phyloP scores from a whole-genome alignment of 1,139 yeast genomes.

The Lodderomyces jiufengensis region DNA sequence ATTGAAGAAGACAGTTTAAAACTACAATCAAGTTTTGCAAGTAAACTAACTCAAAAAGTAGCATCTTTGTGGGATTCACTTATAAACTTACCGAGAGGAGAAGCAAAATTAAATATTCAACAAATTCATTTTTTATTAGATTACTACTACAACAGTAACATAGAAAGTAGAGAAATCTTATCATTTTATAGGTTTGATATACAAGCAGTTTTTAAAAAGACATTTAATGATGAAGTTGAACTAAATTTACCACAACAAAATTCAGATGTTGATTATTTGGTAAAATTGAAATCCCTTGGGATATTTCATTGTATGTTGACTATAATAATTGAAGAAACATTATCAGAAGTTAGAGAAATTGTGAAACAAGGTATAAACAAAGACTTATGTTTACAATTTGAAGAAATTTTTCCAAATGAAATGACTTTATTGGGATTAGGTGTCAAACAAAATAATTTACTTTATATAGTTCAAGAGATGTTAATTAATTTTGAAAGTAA shows the following conservation, averaged over 20 bases:
- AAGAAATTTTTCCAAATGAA: conserved; percentile 26
- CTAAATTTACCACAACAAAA: conserved; percentile 11
- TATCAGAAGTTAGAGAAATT: conserved; percentile 22
- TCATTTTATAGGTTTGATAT: conserved; percentile 28
- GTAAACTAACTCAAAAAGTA: conserved; percentile 6
- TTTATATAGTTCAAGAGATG: conserved; percentile 18
- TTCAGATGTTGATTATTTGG: conserved; percentile 4
- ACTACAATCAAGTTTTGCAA: conserved; percentile 1
- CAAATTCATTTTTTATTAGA: conserved; percentile 35
- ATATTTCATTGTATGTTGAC: conserved; percentile 30
- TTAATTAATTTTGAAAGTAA: conserved; percentile 6
- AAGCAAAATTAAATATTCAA: conserved; percentile 20
- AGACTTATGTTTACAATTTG: conserved; percentile 17
- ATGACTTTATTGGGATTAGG: conserved; percentile 18
- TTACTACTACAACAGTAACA: conserved; percentile 24
- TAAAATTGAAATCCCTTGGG: conserved; percentile 19
- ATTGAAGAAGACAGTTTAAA: background rate
- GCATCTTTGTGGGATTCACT: conserved; percentile 30
- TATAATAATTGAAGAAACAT: conserved; percentile 31
- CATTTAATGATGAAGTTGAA: conserved; percentile 16
- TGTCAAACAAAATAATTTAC: conserved; percentile 15
- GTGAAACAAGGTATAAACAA: conserved; percentile 12
- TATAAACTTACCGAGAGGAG: conserved; percentile 20
- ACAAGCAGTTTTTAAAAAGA: conserved; percentile 16
- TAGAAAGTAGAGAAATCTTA: conserved; percentile 24